These are phyloP conservation scores for Fusarium protoensiforme DNA, from an alignment of 2,329 filamentous ascomycete species.

Conservation along the genomic window DNA sequence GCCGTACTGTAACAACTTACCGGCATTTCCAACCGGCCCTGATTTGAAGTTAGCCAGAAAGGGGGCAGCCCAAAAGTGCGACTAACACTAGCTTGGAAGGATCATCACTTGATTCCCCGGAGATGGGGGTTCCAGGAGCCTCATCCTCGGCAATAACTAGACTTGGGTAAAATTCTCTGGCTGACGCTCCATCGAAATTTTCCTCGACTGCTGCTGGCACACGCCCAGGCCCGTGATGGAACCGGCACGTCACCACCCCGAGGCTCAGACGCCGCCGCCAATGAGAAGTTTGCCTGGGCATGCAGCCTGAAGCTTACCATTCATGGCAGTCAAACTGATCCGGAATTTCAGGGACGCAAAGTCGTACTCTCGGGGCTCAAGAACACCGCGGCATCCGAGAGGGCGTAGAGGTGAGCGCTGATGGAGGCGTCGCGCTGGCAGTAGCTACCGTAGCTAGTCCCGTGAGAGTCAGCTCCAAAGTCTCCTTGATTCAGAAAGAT, in stretches of 20 bases:
- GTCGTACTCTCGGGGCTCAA: conserved; percentile 14
- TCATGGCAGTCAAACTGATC: conserved; percentile 34
- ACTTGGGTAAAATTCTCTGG: conserved; percentile 9
- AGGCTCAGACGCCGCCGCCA: conserved; percentile 24
- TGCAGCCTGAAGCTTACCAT: conserved; percentile 29
- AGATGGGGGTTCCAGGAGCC: conserved; percentile 27
- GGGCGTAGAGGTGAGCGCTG: conserved; percentile 25
- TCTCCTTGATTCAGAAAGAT: conserved; percentile 12
- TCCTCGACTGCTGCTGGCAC: not conserved
- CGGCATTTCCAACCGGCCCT: conserved; percentile 12
- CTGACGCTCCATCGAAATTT: conserved; percentile 15
- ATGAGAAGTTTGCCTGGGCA: conserved; percentile 17
- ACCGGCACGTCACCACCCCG: conserved; percentile 25
- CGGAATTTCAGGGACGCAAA: conserved; percentile 26
- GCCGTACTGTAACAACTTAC: not conserved
- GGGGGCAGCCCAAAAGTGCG: not conserved
- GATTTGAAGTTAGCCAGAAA: conserved; percentile 17
- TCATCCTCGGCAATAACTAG: conserved; percentile 33
- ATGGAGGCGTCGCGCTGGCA: not conserved
- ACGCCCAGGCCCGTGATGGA: conserved; percentile 30
- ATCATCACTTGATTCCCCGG: not conserved
- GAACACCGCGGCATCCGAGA: conserved; percentile 29
- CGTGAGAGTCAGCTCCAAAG: not conserved
- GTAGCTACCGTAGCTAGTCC: not conserved
- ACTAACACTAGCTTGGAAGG: conserved; percentile 16